These are phyloP conservation scores for Berberis thunbergii DNA, from an alignment of 164 flowering plant species.

Conservation along the genomic window DNA sequence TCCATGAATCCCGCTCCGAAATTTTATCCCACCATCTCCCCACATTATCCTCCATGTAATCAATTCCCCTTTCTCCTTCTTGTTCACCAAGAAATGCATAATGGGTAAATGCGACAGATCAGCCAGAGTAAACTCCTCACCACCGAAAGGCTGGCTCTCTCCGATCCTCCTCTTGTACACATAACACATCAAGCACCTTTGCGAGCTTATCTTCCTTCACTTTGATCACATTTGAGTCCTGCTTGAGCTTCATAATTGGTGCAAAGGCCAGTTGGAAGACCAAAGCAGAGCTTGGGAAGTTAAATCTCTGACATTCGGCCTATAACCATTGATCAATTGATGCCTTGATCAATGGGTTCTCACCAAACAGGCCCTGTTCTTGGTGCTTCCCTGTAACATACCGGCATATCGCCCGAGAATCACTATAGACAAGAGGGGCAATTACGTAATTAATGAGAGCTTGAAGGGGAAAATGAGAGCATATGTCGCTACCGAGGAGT, in stretches of 20 bases:
- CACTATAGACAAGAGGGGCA: too few species aligned
- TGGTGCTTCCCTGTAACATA: too few species aligned
- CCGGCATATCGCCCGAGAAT: too few species aligned
- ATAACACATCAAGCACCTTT: slow-evolving; percentile 46
- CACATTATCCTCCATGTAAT: slow-evolving; percentile 57
- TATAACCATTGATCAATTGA: slow-evolving; percentile 85
- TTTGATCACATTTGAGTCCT: slow-evolving; percentile 40
- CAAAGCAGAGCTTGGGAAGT: slow-evolving; percentile 53
- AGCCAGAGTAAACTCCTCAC: slow-evolving; percentile 71
- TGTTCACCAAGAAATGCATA: slow-evolving; percentile 40
- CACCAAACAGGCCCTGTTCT: slow-evolving; percentile 31
- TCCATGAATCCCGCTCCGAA: slow-evolving; percentile 60
- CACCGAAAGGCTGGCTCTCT: slow-evolving; percentile 55
- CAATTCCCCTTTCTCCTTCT: slow-evolving; percentile 36
- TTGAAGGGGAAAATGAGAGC: too few species aligned
- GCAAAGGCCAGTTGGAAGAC: slow-evolving; percentile 75
- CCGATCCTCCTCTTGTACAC: slow-evolving; percentile 57
- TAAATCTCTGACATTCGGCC: slow-evolving; percentile 73
- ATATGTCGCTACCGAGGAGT: too few species aligned
- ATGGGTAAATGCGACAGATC: slow-evolving; percentile 81
- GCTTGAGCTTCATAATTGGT: slow-evolving; percentile 57
- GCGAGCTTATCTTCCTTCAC: slow-evolving; percentile 53
- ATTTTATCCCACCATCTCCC: slow-evolving; percentile 81
- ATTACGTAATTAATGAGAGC: too few species aligned
- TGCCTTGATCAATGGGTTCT: slow-evolving; percentile 44